Conservation (phyloP, 139 green algal genomes). For the Micractinium conductrix region DNA sequence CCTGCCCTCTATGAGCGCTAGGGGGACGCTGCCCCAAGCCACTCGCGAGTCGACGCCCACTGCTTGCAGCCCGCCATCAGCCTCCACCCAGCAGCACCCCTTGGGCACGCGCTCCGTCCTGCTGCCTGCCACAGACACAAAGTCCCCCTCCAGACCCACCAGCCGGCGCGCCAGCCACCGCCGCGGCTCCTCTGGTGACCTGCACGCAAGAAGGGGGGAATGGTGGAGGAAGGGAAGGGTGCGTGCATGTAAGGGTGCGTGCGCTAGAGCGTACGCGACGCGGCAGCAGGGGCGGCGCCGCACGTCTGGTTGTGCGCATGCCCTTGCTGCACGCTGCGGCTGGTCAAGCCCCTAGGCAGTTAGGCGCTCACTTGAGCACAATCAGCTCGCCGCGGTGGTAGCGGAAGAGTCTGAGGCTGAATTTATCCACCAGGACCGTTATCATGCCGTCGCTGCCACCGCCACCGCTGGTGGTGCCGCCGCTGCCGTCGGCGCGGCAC, state of each 20-base stretch:
- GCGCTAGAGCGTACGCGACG: no score
- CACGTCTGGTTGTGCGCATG: no score
- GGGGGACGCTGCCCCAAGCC: constrained; percentile 70
- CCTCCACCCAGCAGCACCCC: constrained; percentile 87
- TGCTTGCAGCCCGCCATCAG: constrained; percentile 65
- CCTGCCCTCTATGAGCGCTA: constrained; percentile 74
- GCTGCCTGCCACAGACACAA: constrained; percentile 58
- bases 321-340: no score
- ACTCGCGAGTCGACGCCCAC: constrained; percentile 63
- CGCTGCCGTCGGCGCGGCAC: background rate
- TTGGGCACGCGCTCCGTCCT: constrained; percentile 58
- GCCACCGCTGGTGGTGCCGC: background rate
- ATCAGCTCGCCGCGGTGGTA: constrained; percentile 76
- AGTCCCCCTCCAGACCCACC: constrained; percentile 83
- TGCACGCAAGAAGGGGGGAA: constrained; percentile 13
- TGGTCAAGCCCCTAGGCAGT: no score
- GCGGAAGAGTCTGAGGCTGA: constrained; percentile 58
- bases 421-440: constrained; percentile 68
- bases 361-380: background rate
- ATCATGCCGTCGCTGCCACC: background rate
- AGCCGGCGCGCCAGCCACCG: constrained; percentile 81
- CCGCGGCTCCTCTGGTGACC: constrained; percentile 73
- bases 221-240: background rate
- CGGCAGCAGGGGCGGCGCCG: no score
- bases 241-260: background rate